Evolutionary conservation across 2,329 filamentous ascomycete species (phyloP).

Genomic region (Orbilia quercus): DNA sequence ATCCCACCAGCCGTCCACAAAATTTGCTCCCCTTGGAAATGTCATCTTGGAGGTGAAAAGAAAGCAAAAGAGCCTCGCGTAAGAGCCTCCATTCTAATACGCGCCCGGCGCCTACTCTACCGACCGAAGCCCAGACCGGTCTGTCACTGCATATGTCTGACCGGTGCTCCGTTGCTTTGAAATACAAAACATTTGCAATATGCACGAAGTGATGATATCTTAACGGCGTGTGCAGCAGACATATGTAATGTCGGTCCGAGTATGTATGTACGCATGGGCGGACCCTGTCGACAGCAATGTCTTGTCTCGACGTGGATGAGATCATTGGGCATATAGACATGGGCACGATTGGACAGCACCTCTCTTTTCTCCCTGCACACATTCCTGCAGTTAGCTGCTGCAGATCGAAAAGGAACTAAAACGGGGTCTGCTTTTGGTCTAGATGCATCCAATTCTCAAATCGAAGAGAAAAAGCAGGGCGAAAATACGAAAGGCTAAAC

Average conservation of each 20-base stretch:
- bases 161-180: slow-evolving; percentile 23
- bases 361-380: slow-evolving; percentile 11
- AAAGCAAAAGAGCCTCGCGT: not conserved
- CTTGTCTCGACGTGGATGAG: slow-evolving; percentile 40
- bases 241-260: no score
- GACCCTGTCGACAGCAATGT: slow-evolving; percentile 24
- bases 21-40: not conserved
- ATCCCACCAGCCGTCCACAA: slow-evolving; percentile 17
- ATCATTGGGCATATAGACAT: slow-evolving; percentile 43
- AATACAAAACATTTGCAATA: slow-evolving; percentile 20
- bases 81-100: slow-evolving; percentile 21
- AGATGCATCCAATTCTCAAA: slow-evolving; percentile 31
- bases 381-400: slow-evolving; percentile 32
- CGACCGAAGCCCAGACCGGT: slow-evolving; percentile 35
- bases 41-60: not conserved
- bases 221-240: not conserved
- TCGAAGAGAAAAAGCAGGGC: slow-evolving; percentile 13
- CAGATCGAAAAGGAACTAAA: slow-evolving; percentile 18
- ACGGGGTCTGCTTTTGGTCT: slow-evolving; percentile 30
- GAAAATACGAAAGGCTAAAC: slow-evolving; percentile 35
- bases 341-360: slow-evolving; percentile 3
- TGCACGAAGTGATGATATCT: not conserved
- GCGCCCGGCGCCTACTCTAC: slow-evolving; percentile 25
- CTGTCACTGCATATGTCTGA: not conserved
- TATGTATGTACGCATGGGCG: not conserved